These are phyloP conservation scores for Caloboletus firmus DNA, from an alignment of 1,284 basidiomycete genomes.

Conservation along the genomic window DNA sequence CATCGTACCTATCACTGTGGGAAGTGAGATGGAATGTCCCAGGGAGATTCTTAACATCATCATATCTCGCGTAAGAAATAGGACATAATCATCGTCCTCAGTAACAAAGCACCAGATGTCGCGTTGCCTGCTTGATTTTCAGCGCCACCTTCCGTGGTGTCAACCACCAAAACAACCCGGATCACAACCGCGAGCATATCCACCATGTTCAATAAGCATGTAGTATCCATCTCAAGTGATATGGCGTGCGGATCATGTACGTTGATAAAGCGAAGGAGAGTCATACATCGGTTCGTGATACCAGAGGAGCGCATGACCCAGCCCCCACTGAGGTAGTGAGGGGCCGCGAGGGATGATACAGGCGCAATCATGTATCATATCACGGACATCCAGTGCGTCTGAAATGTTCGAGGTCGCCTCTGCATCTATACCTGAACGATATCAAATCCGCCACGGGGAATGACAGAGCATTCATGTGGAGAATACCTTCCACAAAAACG, in stretches of 20 bases:
- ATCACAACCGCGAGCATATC: background rate
- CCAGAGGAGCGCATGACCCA: background rate
- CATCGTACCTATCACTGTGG: background rate
- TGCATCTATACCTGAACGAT: background rate
- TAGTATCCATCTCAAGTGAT: too few relatives aligned
- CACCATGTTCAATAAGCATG: background rate
- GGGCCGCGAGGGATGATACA: background rate
- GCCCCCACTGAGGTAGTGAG: background rate
- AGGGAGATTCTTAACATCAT: background rate
- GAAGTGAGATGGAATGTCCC: background rate
- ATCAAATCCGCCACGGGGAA: background rate
- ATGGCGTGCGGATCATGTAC: too few relatives aligned
- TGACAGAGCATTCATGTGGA: background rate
- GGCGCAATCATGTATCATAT: background rate
- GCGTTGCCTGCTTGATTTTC: background rate
- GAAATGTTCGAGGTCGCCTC: background rate
- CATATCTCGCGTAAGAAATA: background rate
- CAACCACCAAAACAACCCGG: background rate
- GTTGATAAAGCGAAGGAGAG: background rate
- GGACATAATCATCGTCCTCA: background rate
- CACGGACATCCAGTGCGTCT: background rate
- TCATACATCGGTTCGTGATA: background rate
- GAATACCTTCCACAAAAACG: background rate
- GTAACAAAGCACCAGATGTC: background rate
- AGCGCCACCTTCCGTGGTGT: too few relatives aligned